Base-by-base conservation (phyloP, 768 basidiomycete species). In the Suillus placidus region DNA sequence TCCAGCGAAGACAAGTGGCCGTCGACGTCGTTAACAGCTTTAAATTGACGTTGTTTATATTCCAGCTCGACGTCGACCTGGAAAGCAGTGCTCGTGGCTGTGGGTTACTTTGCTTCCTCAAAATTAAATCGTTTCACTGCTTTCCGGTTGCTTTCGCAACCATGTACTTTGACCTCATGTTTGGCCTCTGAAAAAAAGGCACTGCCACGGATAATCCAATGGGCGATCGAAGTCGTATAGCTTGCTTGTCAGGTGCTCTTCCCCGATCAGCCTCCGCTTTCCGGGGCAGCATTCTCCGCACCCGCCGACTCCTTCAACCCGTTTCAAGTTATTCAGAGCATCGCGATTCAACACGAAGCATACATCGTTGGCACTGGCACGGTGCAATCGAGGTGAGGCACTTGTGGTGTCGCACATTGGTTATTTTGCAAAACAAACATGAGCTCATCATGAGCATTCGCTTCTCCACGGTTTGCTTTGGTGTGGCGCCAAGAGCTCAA, bases 301-400 rank as follows among this genome's bases (percentile, higher is more conserved):
- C 18, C 10, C 57, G 57, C 57, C 57, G 38, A 42, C 38, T 60
- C 57, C 2, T 58, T 58, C 57, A 58, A 6, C 8, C 56, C 56
- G 57, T 14, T 23, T 6, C 26, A 26, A 26, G 26, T 26, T 26
- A 26, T 14, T 32, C 14, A 51, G 8, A 56, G 7, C 7, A 18
- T 26, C 14, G 14, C 16, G 32, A 32, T 54, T 30, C 57, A n/a
- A n/a, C n/a, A n/a, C 10, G 9, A 45, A 45, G 9, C 8, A 47
- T 47, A 6, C 6, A 26, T 6, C 10, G n/a, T 49, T 23, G 18
- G 51, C 51, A 9, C 49, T 26, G 26, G 49, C 23, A 14, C 13
- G 3, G 8, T 54, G 30, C 18, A 30, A 30, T 54, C 30, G 18
- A 54, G 9, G 9, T 18, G 18, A 54, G 9, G 9, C 2, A 8